Percentiles rank a stretch among this genome's conserved stretches.
Conservation (phyloP, 345 rosid genomes). For the Euphorbia lathyris region DNA sequence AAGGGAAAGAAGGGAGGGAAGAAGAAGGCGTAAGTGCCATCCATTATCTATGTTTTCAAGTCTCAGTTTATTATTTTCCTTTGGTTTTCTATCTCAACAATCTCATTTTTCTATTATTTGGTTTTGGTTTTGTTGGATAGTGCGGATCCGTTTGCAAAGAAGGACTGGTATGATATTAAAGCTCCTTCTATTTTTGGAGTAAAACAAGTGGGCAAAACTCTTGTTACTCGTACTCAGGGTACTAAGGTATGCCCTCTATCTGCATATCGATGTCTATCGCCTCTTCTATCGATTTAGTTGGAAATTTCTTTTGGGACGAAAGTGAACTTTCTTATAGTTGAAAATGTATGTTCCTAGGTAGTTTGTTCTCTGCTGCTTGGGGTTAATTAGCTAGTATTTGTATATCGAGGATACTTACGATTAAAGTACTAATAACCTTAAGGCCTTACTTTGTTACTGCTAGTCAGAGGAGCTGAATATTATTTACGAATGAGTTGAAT, state of each 20-base stretch:
- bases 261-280: not conserved
- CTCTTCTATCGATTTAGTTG: too few species aligned
- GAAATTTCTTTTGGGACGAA: too few species aligned
- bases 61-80: not conserved
- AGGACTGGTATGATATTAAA: conserved; percentile 97
- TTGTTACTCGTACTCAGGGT: conserved; percentile 92
- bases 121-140: conserved; percentile 27
- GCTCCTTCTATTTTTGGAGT: conserved; percentile 70
- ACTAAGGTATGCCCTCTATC: conserved; percentile 55
- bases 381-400: not conserved
- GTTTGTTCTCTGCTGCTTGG: too few species aligned
- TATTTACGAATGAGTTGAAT: not conserved
- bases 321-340: not conserved
- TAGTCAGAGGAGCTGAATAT: too few species aligned
- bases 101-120: not conserved
- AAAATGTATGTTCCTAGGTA: not conserved
- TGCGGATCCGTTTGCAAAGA: conserved; percentile 89
- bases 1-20: conserved; percentile 97
- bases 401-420: not conserved
- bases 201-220: conserved; percentile 83
- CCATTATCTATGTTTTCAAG: not conserved
- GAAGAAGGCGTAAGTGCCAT: conserved; percentile 77
- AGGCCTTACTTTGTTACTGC: too few species aligned
- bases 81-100: not conserved
- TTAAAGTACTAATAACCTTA: not conserved